phyloP scores from a whole-genome alignment of 768 basidiomycete genomes.

The Albatrellus ellisii region DNA sequence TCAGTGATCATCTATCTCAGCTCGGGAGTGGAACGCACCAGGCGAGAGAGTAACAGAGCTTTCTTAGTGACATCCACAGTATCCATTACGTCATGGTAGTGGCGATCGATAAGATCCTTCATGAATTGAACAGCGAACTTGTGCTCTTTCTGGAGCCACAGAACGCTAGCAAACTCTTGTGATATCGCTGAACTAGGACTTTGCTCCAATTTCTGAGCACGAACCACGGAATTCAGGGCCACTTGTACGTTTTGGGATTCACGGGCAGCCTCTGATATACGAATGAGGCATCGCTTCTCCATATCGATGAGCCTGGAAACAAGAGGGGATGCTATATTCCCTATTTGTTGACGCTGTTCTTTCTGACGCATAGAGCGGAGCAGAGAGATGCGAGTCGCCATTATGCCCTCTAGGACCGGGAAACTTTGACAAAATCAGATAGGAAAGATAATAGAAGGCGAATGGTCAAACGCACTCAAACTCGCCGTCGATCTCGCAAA shows the following conservation, averaged over 20 bases:
- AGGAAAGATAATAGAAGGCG: neutral
- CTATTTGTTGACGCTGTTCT: conserved; percentile 68
- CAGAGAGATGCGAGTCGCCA: conserved; percentile 76
- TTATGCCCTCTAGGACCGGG: conserved; percentile 55
- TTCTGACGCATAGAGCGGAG: conserved; percentile 54
- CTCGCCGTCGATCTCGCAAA: conserved; percentile 34
- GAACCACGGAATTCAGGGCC: conserved; percentile 74
- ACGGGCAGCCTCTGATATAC: conserved; percentile 62
- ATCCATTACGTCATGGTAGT: conserved; percentile 8
- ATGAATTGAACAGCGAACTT: conserved; percentile 69
- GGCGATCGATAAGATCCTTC: conserved; percentile 24
- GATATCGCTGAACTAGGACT: conserved; percentile 39
- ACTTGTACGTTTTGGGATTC: conserved; percentile 57
- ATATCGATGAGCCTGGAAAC: conserved; percentile 35
- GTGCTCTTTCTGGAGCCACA: conserved; percentile 77
- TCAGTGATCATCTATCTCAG: neutral
- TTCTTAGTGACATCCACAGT: conserved; percentile 11
- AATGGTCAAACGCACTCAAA: conserved; percentile 45
- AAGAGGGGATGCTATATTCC: conserved; percentile 47
- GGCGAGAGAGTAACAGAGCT: conserved; percentile 41
- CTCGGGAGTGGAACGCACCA: conserved; percentile 33
- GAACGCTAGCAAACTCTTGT: conserved; percentile 77
- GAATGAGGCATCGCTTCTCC: conserved; percentile 60
- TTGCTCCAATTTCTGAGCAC: conserved; percentile 51
- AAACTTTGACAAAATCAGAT: conserved; percentile 38